Base-by-base conservation (phyloP, 768 basidiomycete species). In the Erythrobasidium yunnanense region DNA sequence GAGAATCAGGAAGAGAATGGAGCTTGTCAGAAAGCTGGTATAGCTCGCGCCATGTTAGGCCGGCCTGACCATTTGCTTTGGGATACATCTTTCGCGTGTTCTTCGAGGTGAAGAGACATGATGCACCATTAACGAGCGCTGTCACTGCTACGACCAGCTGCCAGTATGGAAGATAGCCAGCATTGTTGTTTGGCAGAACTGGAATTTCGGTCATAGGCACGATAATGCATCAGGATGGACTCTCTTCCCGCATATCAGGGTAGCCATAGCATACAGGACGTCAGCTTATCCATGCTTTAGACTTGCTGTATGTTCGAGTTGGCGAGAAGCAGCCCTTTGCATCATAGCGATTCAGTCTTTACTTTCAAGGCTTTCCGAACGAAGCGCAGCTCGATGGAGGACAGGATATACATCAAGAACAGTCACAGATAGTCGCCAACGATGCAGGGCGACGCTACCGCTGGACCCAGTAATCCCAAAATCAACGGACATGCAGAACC, bases 91-190 rank as follows among this genome's bases (percentile, higher is more conserved):
- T 81, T 63, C 84, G 83, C 38, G 88, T 91, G 70, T 91, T 77
- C 68, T 82, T 85, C 55, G 87, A 80, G 0, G 87, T 90, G 33
- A 80, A 69, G 72, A 88, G 86, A 77, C 87, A 92, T 76, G 95
- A 90, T 1, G 83, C 72, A 1, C 85, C 83, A 79, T 97, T 97
- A 80, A 93, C 32, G n/a, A 49, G 15, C 53, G 32, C 23, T 20
- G 85, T 81, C 22, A 80, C 78, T 35, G 89, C 83, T 35, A 91
- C 83, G 67, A 92, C 71, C 56, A 95, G 82, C 76, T 90, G 87
- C 90, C 91, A 96, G 75, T 83, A 81, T 1, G 90, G 89, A 7
- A 99, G 82, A 73, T 81, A 80, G 29, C 91, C 92, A 1, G 71
- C 71, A 0, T 68, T 27, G 6, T 78, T 78, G 15, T 79, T 77